Evolutionary conservation across 23 red algal species (phyloP), one percentile per base, ranked within the genome.

Genomic region (Gracilaria domingensis): DNA sequence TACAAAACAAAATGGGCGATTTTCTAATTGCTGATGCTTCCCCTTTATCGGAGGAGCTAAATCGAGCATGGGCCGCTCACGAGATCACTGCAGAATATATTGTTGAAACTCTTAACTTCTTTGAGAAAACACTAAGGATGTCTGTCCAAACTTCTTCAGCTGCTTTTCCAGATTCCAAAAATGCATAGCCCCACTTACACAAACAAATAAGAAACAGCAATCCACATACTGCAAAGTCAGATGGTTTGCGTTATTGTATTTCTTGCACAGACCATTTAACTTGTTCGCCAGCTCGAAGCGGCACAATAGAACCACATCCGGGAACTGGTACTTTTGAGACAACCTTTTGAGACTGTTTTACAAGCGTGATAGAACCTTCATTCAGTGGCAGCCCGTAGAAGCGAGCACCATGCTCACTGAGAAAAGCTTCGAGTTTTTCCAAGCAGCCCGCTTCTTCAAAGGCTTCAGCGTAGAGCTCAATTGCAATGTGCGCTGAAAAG

Each of bases 371-470:
- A 21, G 66, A 71, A 16, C 88, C 94, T 29, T 86, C 49, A 84
- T 94, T 96, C 72, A 86, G 79, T 49, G 81, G 49, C 24, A 99
- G 53, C 30, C 78, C 90, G 65, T 99, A 99, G 62, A 99, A 99
- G 7, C 45, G 53, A 4, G 97, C 80, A 1, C 97, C 97, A 71
- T 96, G 96, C 34, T 82, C 87, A 36, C 85, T 91, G 12, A 91
- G 26, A 51, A 99, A 99, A 21, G 77, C 67, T 74, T 95, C 94
- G 45, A 99, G 89, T 57, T 94, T 80, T 9, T 85, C 48, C 38
- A 99, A 64, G 30, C 69, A 86, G 54, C 72, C 76, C 12, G 91
- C 89, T 28, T 95, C 82, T n/a, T 95, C 97, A 75, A 99, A 96
- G 23, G 89, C 89, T 57, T 94, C 92, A 0, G 97, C 91, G 58